Base-by-base conservation (phyloP, 2,329 filamentous ascomycete genomes). In the Fusarium sp. region DNA sequence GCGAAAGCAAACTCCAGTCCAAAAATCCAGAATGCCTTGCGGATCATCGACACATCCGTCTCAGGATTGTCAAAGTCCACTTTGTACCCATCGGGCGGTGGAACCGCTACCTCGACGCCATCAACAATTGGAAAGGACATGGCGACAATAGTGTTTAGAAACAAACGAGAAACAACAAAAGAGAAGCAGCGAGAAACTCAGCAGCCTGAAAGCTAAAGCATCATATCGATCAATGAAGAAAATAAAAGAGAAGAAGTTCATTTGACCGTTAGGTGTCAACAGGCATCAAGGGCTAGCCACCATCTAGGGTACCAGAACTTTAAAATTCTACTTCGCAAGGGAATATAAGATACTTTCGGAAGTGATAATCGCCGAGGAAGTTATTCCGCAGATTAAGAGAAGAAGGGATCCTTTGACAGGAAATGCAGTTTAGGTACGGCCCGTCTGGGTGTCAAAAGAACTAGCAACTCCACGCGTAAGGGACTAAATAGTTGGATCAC, bases 21-120 rank as follows among this genome's bases (percentile, higher is more conserved):
- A 0, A 63, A 63, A 7, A 63, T 63, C 42, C 59, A 63, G 43
- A 63, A 63, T 1, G 60, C 60, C 43, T 63, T 63, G 18, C 58
- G 42, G 4, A 63, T 43, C 60, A 63, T 63, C 9, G 42, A 55
- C 11, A 23, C 42, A 20, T 63, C 42, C 5, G 60, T 63, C 18
- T 27, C 3, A 0, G 60, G 60, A 23, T 63, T 49, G 3, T 30
- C 23, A 5, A 63, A 63, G 13, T 63, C 42, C 1, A 63, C 60
- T 9, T 3, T 30, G 16, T 63, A 63, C 6, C 60, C 60, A 4
- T 5, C 5, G 0, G 60, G 60, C 5, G 60, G 60, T 3, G 49
- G 4, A 13, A 63, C 60, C 3, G 60, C 60, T 9, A 63, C 58
- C 28, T 63, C 60, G 5, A 56, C 34, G 11, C 60, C 60, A 27